Evolutionary conservation across 1,139 yeast genomes (phyloP).

Genomic region (Kodamaea alishanica): DNA sequence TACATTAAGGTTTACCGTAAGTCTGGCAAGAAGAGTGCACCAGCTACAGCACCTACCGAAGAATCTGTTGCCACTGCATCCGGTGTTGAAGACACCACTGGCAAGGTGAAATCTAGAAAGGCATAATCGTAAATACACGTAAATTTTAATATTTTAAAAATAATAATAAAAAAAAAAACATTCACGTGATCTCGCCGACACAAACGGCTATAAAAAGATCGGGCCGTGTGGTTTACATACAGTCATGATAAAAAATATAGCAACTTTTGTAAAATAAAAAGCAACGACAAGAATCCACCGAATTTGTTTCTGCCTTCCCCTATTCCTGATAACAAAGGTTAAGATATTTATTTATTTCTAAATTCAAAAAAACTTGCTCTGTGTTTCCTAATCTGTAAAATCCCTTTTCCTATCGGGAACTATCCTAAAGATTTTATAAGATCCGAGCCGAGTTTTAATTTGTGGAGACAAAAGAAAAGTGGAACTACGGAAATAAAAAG

Average conservation of each 20-base stretch:
- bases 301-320: constrained; percentile 9
- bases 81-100: constrained; percentile 19
- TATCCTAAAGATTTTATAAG: background rate
- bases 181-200: too few relatives aligned
- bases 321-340: constrained; percentile 14
- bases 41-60: constrained; percentile 11
- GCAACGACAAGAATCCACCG: too few relatives aligned
- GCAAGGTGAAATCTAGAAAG: constrained; percentile 45
- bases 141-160: background rate
- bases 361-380: background rate
- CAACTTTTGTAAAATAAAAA: too few relatives aligned
- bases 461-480: background rate
- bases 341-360: background rate
- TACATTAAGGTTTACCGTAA: constrained; percentile 81
- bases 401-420: too few relatives aligned
- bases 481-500: too few relatives aligned
- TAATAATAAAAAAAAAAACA: too few relatives aligned
- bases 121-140: constrained; percentile 18
- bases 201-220: too few relatives aligned
- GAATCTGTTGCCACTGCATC: constrained; percentile 11
- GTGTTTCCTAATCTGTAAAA: too few relatives aligned
- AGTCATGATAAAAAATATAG: too few relatives aligned
- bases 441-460: constrained; percentile 1
- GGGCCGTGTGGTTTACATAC: too few relatives aligned
- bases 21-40: constrained; percentile 29